Evolutionary conservation across 768 basidiomycete genomes (phyloP), one percentile per base, ranked within the genome.

Genomic region (Lactifluus hygrophoroides): DNA sequence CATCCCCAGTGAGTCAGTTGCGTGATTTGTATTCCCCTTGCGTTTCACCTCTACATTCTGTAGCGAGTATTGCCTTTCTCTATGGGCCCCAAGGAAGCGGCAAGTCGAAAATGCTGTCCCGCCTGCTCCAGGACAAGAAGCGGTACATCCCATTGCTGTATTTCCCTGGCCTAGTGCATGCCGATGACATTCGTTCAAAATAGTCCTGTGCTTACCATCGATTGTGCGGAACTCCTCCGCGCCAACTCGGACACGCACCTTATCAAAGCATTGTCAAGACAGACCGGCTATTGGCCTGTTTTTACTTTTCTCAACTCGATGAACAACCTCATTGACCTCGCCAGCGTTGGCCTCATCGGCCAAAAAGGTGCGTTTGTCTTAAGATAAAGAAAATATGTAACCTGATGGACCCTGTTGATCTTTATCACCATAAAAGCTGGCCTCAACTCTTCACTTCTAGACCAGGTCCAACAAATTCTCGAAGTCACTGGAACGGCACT

Each of bases 301-400:
- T 94, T 96, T 72, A 85, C 85, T 5, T 88, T 93, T 72, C 73
- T 91, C 49, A 84, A 86, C 65, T 91, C 88, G 0, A 71, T 91
- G 67, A 88, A 81, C 65, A 86, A 81, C 61, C 72, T 98, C 56
- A 82, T 97, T 60, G 95, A 98, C 68, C 77, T 98, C n/a, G 93
- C 91, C 1, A 86, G 85, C 58, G 81, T 94, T 43, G 94, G 94
- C 1, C 67, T 98, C n/a, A 96, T 96, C 64, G 96, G 96, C 3
- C 92, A 96, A 68, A 97, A 97, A 74, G 82, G 90, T 87, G 54
- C 6, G 71, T 49, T 40, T n/a, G 5, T 42, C 49, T n/a, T 25
- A 23, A 9, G 7, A 42, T 17, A 42, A 44, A n/a, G 21, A 7
- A 16, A 5, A 25, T 1, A 1, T 27, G 1, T 1, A 34, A 23